phyloP scores from a whole-genome alignment of 1,284 basidiomycete species.

The Ustilago crameri region DNA sequence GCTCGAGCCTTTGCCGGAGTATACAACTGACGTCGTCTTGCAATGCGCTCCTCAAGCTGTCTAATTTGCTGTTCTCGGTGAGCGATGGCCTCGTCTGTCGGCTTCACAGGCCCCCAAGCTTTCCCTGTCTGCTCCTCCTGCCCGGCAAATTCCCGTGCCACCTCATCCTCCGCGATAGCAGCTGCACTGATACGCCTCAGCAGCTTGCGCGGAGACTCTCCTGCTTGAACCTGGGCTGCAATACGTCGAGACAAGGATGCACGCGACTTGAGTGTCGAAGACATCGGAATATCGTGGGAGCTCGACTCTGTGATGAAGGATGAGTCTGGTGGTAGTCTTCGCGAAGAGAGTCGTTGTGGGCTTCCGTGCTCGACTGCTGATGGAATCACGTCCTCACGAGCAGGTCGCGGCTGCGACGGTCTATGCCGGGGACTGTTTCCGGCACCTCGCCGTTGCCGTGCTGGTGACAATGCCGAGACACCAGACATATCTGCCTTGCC shows the following conservation, averaged over 20 bases:
- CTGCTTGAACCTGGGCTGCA: slow-evolving; percentile 21
- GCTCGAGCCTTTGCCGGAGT: slow-evolving; percentile 15
- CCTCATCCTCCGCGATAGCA: slow-evolving; percentile 51
- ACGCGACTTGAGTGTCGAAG: slow-evolving; percentile 44
- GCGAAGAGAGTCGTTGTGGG: slow-evolving; percentile 31
- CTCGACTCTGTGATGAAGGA: slow-evolving; percentile 37
- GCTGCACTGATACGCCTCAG: slow-evolving; percentile 55
- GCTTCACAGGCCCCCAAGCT: slow-evolving; percentile 12
- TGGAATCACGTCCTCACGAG: slow-evolving; percentile 19
- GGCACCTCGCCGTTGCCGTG: slow-evolving; percentile 8
- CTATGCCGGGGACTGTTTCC: background rate
- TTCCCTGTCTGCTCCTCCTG: slow-evolving; percentile 7
- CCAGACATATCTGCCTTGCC: slow-evolving; percentile 13
- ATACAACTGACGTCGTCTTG: slow-evolving; percentile 22
- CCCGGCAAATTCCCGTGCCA: slow-evolving; percentile 30
- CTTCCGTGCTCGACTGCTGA: slow-evolving; percentile 31
- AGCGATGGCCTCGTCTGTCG: slow-evolving; percentile 23
- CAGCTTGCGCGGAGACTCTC: slow-evolving; percentile 55
- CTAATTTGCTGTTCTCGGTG: slow-evolving; percentile 44
- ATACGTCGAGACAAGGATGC: slow-evolving; percentile 32
- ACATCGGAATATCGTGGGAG: slow-evolving; percentile 41
- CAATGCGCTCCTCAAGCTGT: slow-evolving; percentile 43
- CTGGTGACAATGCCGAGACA: slow-evolving; percentile 14
- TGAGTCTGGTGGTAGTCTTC: slow-evolving; percentile 35
- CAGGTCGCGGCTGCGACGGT: background rate